Conservation (phyloP, 2,329 filamentous ascomycete genomes). For the Mollisia scopiformis region DNA sequence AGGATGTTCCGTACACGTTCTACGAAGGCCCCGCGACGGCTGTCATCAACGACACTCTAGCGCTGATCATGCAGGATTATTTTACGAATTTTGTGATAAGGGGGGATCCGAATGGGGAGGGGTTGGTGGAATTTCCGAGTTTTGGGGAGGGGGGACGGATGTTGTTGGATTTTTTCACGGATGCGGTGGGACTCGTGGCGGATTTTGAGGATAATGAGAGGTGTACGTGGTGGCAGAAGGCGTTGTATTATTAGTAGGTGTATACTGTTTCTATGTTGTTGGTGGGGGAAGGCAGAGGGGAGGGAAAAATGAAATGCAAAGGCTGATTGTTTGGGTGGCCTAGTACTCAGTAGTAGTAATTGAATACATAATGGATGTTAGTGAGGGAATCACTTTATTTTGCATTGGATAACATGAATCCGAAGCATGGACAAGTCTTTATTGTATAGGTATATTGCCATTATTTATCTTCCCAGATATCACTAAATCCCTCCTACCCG, state of each 20-base stretch:
- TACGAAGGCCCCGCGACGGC: slow-evolving; percentile 41
- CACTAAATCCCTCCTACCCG: too few relatives aligned
- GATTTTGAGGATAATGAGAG: slow-evolving; percentile 33
- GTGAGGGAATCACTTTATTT: too few relatives aligned
- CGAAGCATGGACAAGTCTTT: too few relatives aligned
- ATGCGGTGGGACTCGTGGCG: slow-evolving; percentile 3
- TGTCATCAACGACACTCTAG: slow-evolving; percentile 30
- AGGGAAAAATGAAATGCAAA: too few relatives aligned
- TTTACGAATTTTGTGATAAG: slow-evolving; percentile 38
- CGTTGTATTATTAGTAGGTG: slow-evolving; percentile 13
- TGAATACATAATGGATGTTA: too few relatives aligned
- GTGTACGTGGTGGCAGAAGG: slow-evolving; percentile 40
- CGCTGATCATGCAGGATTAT: slow-evolving; percentile 40
- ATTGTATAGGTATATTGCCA: too few relatives aligned
- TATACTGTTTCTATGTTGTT: not conserved
- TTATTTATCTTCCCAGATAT: too few relatives aligned
- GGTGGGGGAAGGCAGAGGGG: too few relatives aligned
- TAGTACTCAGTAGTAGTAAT: too few relatives aligned
- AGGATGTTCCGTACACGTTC: slow-evolving; percentile 55
- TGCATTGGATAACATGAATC: too few relatives aligned
- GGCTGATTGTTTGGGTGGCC: too few relatives aligned
- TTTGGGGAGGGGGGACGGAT: slow-evolving; percentile 4
- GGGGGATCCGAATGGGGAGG: slow-evolving; percentile 35
- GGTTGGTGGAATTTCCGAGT: not conserved
- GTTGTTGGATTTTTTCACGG: slow-evolving; percentile 10